phyloP scores from a whole-genome alignment of 768 basidiomycete genomes.

The Suillus fuscotomentosus region DNA sequence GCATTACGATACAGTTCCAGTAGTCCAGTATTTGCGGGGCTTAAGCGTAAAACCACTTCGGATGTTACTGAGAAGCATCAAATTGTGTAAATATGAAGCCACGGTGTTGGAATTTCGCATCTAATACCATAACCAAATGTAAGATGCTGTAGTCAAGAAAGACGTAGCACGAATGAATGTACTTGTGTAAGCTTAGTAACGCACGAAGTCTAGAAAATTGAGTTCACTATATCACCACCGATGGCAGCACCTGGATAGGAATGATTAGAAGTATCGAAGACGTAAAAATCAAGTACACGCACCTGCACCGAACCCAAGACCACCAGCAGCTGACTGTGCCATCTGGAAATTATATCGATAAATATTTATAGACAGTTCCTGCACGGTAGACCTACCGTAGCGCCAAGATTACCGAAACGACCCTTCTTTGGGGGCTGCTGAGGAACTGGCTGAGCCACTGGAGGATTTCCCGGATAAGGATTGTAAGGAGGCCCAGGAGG shows the following conservation, averaged over 20 bases:
- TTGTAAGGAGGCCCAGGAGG: conserved; percentile 16
- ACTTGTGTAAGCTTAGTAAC: neutral
- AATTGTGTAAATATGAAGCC: neutral
- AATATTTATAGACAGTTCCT: neutral
- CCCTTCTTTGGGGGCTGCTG: conserved; percentile 32
- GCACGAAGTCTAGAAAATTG: conserved; percentile 39
- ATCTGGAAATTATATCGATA: conserved; percentile 17
- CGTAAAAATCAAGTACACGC: conserved; percentile 7
- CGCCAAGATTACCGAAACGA: conserved; percentile 40
- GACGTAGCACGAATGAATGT: neutral
- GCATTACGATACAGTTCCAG: neutral
- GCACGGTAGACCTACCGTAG: conserved; percentile 26
- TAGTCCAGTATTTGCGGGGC: neutral
- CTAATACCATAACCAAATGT: neutral
- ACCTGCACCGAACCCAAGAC: conserved; percentile 49
- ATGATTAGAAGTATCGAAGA: neutral
- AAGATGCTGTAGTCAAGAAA: neutral
- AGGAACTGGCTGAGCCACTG: conserved; percentile 36
- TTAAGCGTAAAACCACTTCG: neutral
- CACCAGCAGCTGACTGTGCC: conserved; percentile 36
- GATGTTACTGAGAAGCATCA: neutral
- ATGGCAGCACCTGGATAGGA: conserved; percentile 40
- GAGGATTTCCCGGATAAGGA: conserved; percentile 17
- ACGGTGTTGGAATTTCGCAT: neutral
- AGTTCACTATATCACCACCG: conserved; percentile 42